Evolutionary conservation across 2,329 filamentous ascomycete genomes (phyloP), one percentile per base, ranked within the genome.

Genomic region (Penicillium rolfsii): DNA sequence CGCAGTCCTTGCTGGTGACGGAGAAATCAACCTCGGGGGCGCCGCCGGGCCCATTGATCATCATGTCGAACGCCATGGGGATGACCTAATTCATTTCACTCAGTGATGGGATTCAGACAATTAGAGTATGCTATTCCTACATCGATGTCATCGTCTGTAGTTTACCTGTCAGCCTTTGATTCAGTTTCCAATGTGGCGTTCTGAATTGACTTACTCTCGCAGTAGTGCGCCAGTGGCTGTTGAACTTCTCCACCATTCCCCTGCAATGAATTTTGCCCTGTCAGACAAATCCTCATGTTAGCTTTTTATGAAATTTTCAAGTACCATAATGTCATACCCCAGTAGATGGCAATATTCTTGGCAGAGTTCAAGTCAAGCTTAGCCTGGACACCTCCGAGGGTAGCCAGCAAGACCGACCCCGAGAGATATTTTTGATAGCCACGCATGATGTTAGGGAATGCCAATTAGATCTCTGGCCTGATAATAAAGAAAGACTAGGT

Each of bases 261-360:
- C 60, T 81, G 77, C 9, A 79, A 81, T 0, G 87, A 90, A 71
- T 90, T 90, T 70, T 90, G 88, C 78, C 87, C 72, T 76, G 19
- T 26, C 9, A 50, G 3, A 35, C 9, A 49, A 16, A 28, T 36
- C 19, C 19, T 22, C 19, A 22, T 22, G 19, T 22, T 22, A 22
- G 19, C 19, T 22, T 22, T 22, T 22, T 22, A 22, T 22, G 19
- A 22, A 22, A 22, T 22, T 22, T 22, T 22, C 19, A 22, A 22
- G 19, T 22, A 22, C 19, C 19, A 22, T 7, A 16, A 41, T 22
- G 16, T 62, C 67, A 52, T 63, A 77, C 75, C 88, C 88, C 88
- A 91, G 73, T 91, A 91, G 1, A 89, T 80, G 28, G 84, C 87
- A 57, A 90, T 71, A 67, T 89, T 90, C 53, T 73, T 79, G 1